Evolutionary conservation across 2,329 filamentous ascomycete genomes (phyloP).

Genomic region (Aspergillus fumigatus): DNA sequence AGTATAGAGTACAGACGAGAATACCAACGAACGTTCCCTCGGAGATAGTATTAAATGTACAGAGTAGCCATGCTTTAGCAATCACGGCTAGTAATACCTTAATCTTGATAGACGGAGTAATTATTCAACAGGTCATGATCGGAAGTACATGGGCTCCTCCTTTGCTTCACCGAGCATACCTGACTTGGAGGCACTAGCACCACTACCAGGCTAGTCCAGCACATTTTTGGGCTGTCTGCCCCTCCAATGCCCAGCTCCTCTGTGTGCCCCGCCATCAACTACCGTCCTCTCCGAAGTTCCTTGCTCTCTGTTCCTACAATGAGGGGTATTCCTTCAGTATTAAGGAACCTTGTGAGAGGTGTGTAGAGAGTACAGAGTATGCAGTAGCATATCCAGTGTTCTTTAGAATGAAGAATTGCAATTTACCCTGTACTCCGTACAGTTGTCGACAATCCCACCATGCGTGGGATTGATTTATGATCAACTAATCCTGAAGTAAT

Average conservation of each 20-base stretch:
- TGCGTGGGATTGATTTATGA: not conserved
- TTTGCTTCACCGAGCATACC: conserved; percentile 14
- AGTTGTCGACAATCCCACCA: not conserved
- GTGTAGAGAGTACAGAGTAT: too few species aligned
- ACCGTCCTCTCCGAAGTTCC: conserved; percentile 9
- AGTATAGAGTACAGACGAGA: too few species aligned
- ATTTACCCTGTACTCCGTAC: too few species aligned
- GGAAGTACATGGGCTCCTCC: not conserved
- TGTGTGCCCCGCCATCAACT: conserved; percentile 17
- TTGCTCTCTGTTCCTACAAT: too few species aligned
- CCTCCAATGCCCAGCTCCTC: conserved; percentile 8
- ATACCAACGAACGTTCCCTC: not conserved
- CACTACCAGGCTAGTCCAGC: not conserved
- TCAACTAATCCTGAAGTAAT: not conserved
- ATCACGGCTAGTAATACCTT: not conserved
- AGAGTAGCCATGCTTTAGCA: not conserved
- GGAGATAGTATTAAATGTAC: too few species aligned
- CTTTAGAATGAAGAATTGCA: not conserved
- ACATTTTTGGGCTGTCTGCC: conserved; percentile 7
- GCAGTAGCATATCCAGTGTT: not conserved
- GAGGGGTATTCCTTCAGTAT: not conserved
- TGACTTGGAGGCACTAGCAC: conserved; percentile 2
- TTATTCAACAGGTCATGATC: not conserved
- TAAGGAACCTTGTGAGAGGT: not conserved
- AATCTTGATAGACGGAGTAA: not conserved